Evolutionary conservation across 192 early-diverging fungal genomes (phyloP), one percentile per base, ranked within the genome.

Genomic region (Pecoramyces ruminantium): DNA sequence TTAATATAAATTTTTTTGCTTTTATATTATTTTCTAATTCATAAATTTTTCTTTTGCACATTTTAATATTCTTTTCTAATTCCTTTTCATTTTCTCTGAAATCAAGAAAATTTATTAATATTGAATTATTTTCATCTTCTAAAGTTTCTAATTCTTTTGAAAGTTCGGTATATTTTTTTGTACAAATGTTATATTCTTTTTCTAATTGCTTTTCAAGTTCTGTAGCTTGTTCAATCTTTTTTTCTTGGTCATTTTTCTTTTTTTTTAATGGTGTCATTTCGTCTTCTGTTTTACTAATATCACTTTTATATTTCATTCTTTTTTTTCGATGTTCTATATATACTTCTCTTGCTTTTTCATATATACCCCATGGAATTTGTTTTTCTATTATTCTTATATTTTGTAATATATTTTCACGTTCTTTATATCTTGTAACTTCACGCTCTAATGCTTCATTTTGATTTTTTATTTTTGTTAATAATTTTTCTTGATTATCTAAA

Each of bases 381-480:
- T 40, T 29, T 80, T 91, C 85, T 0, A 94, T 83, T 11, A 92
- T 82, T 39, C 87, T 86, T 67, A 95, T 80, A 82, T 93, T 86
- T 40, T 87, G 83, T 78, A 92, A 80, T 3, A 93, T 89, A 5
- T 86, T 84, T 81, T 93, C 90, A 15, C 92, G 91, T 83, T 96
- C 92, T 38, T 91, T 86, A 84, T 92, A 92, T 28, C 92, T 83
- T 17, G 88, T 79, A 15, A 96, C 95, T 83, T 96, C 95, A 77
- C 88, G 90, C 82, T 96, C 91, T 12, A 95, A 83, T 38, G 89
- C 82, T 11, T 88, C 89, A 79, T 95, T 94, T 78, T 92, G 88
- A 78, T 91, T 90, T 77, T 89, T 84, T 39, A 95, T 87, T 30
- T 51, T 51, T 21, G 15, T 21, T 51, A 51, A 51, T 21, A 51